Evolutionary conservation across 2,329 filamentous ascomycete genomes (phyloP).

Genomic region (Gyromitra esculenta): DNA sequence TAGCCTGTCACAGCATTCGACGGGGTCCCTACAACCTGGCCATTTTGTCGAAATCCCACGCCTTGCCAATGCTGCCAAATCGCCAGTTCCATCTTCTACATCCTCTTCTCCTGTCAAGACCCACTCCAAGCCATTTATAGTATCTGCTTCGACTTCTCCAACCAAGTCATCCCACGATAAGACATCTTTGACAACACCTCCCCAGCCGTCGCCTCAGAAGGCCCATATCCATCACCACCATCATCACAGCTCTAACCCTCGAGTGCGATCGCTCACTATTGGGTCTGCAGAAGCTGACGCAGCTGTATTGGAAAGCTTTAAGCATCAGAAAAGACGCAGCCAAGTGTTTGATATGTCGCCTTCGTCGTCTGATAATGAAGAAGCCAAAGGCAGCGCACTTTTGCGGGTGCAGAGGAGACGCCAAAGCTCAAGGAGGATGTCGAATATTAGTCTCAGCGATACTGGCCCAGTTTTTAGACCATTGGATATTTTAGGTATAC

Average conservation of each 20-base stretch:
- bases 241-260: constrained; percentile 63
- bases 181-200: constrained; percentile 8
- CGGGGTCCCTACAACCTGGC: constrained; percentile 73
- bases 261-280: constrained; percentile 88
- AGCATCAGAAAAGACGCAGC: constrained; percentile 85
- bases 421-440: constrained; percentile 94
- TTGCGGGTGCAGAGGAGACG: constrained; percentile 90
- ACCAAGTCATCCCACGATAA: constrained; percentile 52
- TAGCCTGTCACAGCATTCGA: constrained; percentile 77
- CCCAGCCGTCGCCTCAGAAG: constrained; percentile 64
- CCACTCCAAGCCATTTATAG: constrained; percentile 61
- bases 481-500: constrained; percentile 76
- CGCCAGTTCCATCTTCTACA: constrained; percentile 58
- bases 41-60: constrained; percentile 78
- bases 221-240: constrained; percentile 60
- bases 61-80: constrained; percentile 64
- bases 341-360: constrained; percentile 97
- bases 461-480: constrained; percentile 89
- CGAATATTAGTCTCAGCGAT: constrained; percentile 80
- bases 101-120: constrained; percentile 69
- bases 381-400: constrained; percentile 87
- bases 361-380: constrained; percentile 96
- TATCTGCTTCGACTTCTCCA: constrained; percentile 56
- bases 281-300: constrained; percentile 92
- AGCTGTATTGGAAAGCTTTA: constrained; percentile 72